Percentiles rank a stretch among this genome's conserved stretches.
Evolutionary conservation across 371 early-diverging fungal species (phyloP).

Genomic region (Saksenaea vasiformis): DNA sequence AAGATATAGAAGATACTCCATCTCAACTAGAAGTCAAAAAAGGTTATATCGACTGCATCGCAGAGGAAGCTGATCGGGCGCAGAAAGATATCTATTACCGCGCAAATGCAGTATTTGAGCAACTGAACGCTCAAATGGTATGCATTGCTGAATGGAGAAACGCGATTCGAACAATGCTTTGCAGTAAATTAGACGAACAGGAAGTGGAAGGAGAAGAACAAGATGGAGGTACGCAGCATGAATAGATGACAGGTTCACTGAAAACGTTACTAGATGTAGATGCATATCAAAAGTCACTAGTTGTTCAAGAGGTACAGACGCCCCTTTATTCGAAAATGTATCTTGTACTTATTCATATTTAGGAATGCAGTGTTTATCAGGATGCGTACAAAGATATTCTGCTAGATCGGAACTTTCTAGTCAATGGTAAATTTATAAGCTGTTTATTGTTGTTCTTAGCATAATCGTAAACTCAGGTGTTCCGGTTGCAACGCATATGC

Average conservation of each 20-base stretch:
- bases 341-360: neutral
- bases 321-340: neutral
- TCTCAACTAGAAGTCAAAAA: neutral
- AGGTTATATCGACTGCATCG: neutral
- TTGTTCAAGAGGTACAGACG: slow-evolving; percentile 41
- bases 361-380: slow-evolving; percentile 28
- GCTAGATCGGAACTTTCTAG: slow-evolving; percentile 25
- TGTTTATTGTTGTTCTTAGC: neutral
- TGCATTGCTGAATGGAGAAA: slow-evolving; percentile 27
- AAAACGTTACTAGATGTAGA: slow-evolving; percentile 7
- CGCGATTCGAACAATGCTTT: slow-evolving; percentile 21
- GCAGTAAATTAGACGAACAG: slow-evolving; percentile 27
- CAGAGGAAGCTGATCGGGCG: neutral
- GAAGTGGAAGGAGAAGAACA: slow-evolving; percentile 23
- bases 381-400: slow-evolving; percentile 27
- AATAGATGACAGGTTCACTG: neutral
- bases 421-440: slow-evolving; percentile 15
- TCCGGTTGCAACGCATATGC: neutral
- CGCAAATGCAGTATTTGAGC: slow-evolving; percentile 18
- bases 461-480: neutral
- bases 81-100: slow-evolving; percentile 18
- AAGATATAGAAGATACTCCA: neutral
- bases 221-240: slow-evolving; percentile 9
- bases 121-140: slow-evolving; percentile 30
- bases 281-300: slow-evolving; percentile 44